Conservation (phyloP, 192 early-diverging fungal genomes). For the Coemansia biformis region DNA sequence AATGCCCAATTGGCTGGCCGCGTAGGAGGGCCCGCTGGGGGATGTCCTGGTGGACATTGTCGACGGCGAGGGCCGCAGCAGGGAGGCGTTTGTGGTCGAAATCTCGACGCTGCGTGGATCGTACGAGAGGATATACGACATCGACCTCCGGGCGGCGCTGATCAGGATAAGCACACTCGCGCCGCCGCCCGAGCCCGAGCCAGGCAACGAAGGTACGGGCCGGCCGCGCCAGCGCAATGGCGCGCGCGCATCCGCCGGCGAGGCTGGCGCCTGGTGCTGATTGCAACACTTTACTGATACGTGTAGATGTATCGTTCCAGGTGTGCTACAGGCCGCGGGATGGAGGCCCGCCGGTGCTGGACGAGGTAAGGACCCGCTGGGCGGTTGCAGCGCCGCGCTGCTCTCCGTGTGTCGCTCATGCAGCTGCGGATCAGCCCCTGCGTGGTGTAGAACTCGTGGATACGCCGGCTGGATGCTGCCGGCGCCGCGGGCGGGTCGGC, state of each 20-base stretch:
- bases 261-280: background rate
- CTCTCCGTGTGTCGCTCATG: too few species aligned
- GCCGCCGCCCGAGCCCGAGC: constrained; percentile 4
- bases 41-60: constrained; percentile 37
- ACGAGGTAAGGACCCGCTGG: constrained; percentile 20
- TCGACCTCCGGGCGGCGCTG: constrained; percentile 37
- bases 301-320: constrained; percentile 27
- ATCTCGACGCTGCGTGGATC: constrained; percentile 13
- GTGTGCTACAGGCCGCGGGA: constrained; percentile 26
- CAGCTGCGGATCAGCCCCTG: background rate
- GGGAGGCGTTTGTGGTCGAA: constrained; percentile 40
- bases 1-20: background rate
- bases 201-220: constrained; percentile 20
- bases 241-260: background rate
- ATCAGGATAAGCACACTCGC: constrained; percentile 33
- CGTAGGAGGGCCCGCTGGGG: constrained; percentile 14
- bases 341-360: constrained; percentile 24
- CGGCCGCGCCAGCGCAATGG: too few species aligned
- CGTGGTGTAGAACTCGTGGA: constrained; percentile 31
- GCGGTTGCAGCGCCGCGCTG: too few species aligned
- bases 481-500: background rate
- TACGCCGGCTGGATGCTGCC: constrained; percentile 15
- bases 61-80: constrained; percentile 14
- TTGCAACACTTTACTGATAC: too few species aligned
- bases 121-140: constrained; percentile 21